Evolutionary conservation across 2,329 filamentous ascomycete species (phyloP).

Genomic region (Verticillium nonalfalfae): DNA sequence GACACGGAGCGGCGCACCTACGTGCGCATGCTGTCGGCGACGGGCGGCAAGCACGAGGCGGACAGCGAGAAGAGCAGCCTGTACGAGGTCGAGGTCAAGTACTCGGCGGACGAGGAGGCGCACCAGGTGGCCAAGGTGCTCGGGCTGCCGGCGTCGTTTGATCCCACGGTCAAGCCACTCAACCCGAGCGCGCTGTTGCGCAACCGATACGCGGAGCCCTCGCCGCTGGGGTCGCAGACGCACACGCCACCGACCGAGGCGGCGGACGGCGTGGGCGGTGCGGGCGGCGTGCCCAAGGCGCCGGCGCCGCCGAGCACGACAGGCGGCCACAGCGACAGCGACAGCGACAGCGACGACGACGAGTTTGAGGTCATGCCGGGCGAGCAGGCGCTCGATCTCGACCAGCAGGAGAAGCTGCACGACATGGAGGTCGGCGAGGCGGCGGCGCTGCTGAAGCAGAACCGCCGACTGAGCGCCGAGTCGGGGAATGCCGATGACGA

Average conservation of each 20-base stretch:
- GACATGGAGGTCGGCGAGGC: conserved; percentile 56
- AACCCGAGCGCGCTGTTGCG: conserved; percentile 20
- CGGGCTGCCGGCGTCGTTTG: conserved; percentile 55
- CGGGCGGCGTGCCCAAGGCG: not conserved
- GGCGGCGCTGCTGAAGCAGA: conserved; percentile 35
- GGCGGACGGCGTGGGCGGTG: not conserved
- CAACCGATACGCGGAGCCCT: conserved; percentile 8
- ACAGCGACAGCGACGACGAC: conserved; percentile 13
- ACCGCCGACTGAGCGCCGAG: conserved; percentile 20
- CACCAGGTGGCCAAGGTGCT: conserved; percentile 58
- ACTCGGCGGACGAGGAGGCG: conserved; percentile 56
- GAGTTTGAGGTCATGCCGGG: conserved; percentile 34
- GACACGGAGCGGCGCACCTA: conserved; percentile 74
- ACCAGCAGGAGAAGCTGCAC: conserved; percentile 49
- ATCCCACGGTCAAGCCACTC: conserved; percentile 56
- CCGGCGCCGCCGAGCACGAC: conserved; percentile 2
- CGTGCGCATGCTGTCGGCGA: conserved; percentile 66
- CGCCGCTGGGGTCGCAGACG: not conserved
- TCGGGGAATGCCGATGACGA: conserved; percentile 28
- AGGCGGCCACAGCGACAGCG: not conserved
- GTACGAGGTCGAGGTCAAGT: conserved; percentile 48
- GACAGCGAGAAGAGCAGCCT: conserved; percentile 45
- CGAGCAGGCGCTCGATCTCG: conserved; percentile 33
- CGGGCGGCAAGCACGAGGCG: conserved; percentile 49
- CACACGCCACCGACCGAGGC: conserved; percentile 1